phyloP scores from a whole-genome alignment of 257 asterid species.

The Coffea canephora region DNA sequence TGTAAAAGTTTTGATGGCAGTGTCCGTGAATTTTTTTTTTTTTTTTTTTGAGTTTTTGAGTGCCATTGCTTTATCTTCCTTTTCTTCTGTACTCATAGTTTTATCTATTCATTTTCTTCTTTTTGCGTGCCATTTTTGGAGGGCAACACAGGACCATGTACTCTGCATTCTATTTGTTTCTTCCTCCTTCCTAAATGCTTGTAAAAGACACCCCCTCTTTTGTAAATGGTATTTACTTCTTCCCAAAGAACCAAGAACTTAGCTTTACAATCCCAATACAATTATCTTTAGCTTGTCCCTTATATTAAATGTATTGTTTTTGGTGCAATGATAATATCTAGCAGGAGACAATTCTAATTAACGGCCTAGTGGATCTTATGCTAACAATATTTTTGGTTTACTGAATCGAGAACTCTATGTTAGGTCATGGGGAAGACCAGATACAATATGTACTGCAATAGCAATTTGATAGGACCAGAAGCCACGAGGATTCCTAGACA shows the following conservation, averaged over 20 bases:
- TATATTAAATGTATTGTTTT: no score
- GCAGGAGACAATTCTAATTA: no score
- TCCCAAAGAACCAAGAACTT: background rate
- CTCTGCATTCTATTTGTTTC: background rate
- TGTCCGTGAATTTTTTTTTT: background rate
- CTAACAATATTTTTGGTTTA: no score
- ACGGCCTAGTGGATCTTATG: no score
- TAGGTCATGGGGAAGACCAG: no score
- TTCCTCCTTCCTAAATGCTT: background rate
- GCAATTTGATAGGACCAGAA: no score
- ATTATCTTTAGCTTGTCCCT: background rate
- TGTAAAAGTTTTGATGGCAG: background rate
- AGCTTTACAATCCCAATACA: background rate
- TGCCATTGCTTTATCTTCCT: background rate
- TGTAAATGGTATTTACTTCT: background rate
- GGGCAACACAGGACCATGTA: background rate
- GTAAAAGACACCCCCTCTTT: background rate
- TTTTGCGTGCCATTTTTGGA: slow-evolving; percentile 7
- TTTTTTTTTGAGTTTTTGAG: background rate
- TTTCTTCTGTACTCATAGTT: background rate
- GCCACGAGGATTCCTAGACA: no score
- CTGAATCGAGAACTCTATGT: no score
- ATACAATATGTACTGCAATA: no score
- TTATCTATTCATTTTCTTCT: background rate
- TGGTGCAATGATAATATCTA: background rate